Evolutionary conservation across 805 yeast species (phyloP), one percentile per base, ranked within the genome.

Genomic region (Wickerhamiella nectarea): DNA sequence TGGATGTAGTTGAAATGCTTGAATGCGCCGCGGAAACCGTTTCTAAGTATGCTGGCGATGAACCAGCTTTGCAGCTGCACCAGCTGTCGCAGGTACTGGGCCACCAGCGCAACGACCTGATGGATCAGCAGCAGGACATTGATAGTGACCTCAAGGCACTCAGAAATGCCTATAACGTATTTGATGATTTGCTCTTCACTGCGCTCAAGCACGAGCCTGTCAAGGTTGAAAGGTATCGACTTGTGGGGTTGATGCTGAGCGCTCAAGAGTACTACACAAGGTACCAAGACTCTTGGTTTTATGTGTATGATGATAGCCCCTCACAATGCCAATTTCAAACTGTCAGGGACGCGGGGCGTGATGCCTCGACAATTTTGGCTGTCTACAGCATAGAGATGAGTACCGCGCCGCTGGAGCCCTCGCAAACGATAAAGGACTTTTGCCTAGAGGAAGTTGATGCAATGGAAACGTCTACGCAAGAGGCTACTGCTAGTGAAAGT

Each of bases 221-320:
- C 9, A 18, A 34, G 12, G 29, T 40, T 8, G 3, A 40, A 15
- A 22, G 38, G 25, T 40, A 40, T 17, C 15, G 25, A 9, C 31
- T 34, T 3, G 20, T 12, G 18, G 43, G 43, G 10, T 12, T 34
- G 19, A 11, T 40, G 18, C 18, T 33, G 25, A 18, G 15, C 7
- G 18, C 34, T 3, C 25, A 25, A 9, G 38, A 40, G 21, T 40
- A 40, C 36, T 40, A 29, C 15, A n/a, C 29, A 7, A 20, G 31
- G 11, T 34, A 40, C 36, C 36, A 40, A 4, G 37, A 35, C 34
- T 26, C 25, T 15, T 40, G 43, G 43, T 40, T 34, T 18, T 33
- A 40, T 12, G 38, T 40, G 15, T 14, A 10, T 14, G 38, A 40
- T 9, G 31, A 25, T 19, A 17, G 11, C 19, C 43, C 43, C 33